Evolutionary conservation across 345 rosid genomes (phyloP).

Genomic region (Sapria himalayana): DNA sequence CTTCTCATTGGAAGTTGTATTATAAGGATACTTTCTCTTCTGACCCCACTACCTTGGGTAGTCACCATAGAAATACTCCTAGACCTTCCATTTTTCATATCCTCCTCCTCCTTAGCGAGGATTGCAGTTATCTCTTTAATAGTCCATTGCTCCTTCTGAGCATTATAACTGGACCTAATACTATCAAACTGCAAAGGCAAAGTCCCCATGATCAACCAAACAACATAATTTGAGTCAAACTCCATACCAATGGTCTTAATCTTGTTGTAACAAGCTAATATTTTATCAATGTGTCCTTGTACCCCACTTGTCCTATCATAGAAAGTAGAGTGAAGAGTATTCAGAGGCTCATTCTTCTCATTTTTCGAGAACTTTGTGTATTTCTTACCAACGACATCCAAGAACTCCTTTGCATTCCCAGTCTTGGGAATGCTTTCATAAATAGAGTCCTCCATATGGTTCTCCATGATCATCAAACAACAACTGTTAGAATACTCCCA

Average conservation of each 20-base stretch:
- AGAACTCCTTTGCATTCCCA: background rate
- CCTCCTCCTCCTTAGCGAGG: background rate
- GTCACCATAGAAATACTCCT: too few species aligned
- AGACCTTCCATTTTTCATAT: background rate
- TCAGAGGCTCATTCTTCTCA: background rate
- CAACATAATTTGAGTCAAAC: background rate
- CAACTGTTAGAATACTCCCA: background rate
- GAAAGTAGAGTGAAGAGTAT: background rate
- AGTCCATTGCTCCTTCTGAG: background rate
- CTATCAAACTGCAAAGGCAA: background rate
- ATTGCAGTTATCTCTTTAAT: background rate
- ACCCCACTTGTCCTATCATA: background rate
- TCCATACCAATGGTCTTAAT: background rate
- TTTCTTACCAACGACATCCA: background rate
- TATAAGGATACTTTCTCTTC: too few species aligned
- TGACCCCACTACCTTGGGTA: too few species aligned
- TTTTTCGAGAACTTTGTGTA: background rate
- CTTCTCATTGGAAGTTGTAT: too few species aligned
- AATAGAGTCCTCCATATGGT: background rate
- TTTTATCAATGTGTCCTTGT: background rate
- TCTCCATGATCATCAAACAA: background rate
- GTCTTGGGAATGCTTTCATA: too few species aligned
- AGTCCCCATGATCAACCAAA: background rate
- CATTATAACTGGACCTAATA: background rate
- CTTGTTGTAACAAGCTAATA: background rate